A percentile compares a stretch with the other conserved stretches of the same genome.
These are phyloP conservation scores for Auxenochlorella protothecoides DNA, from an alignment of 139 green algal genomes.

Conservation along the genomic window DNA sequence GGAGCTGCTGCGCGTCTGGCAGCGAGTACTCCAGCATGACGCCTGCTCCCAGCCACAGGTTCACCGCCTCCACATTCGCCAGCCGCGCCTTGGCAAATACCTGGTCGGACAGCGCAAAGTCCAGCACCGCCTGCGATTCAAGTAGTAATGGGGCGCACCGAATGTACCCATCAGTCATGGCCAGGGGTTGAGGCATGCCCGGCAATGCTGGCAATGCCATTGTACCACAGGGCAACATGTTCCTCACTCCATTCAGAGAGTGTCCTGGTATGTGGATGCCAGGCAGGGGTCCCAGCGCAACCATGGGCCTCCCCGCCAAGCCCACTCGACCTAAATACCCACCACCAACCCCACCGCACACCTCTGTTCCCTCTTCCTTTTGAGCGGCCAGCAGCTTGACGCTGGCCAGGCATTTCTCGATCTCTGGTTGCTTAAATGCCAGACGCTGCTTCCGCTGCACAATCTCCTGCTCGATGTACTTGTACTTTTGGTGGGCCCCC, in stretches of 20 bases:
- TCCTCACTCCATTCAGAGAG: background rate
- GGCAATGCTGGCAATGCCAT: background rate
- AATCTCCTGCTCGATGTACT: constrained; percentile 34
- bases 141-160: too few relatives aligned
- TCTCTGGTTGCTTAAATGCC: constrained; percentile 39
- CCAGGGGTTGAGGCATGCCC: too few relatives aligned
- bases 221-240: background rate
- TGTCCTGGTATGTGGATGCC: constrained; percentile 1
- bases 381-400: constrained; percentile 32
- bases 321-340: background rate
- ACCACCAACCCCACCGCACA: background rate
- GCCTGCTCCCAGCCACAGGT: constrained; percentile 70
- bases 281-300: constrained; percentile 1
- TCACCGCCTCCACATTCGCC: constrained; percentile 30
- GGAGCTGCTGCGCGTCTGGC: constrained; percentile 45
- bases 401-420: constrained; percentile 36
- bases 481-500: constrained; percentile 31
- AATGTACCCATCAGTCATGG: too few relatives aligned
- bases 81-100: constrained; percentile 52
- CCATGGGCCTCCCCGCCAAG: too few relatives aligned
- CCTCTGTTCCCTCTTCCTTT: constrained; percentile 13
- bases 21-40: constrained; percentile 75
- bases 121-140: constrained; percentile 17
- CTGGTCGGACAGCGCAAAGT: constrained; percentile 58
- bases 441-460: constrained; percentile 28